Base-by-base conservation (phyloP, 192 early-diverging fungal species). In the Lobosporangium transversale region DNA sequence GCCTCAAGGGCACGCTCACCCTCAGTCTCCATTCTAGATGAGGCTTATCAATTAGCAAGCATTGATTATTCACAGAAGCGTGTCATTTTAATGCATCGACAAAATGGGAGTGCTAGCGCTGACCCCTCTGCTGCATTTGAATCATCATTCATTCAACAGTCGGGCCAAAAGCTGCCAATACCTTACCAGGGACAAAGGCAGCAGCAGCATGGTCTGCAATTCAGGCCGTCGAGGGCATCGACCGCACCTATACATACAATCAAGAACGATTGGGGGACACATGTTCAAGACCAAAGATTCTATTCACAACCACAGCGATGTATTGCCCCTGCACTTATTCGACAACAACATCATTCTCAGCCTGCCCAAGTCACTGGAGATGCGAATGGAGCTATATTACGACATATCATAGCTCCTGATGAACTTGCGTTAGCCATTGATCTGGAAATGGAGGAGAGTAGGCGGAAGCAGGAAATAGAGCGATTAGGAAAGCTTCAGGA, bases 361-460 rank as follows among this genome's bases (percentile, higher is more conserved):
- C 42, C 17, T 11, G 15, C 0, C 30, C 58, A 17, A 18, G 11
- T 26, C 44, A 26, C 29, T 30, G 23, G 20, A 14, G 17, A 3
- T 37, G 36, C 11, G 15, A 23, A 12, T 29, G 54, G 31, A 27
- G 20, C 14, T 49, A 44, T 56, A 9, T 55, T 58, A 12, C 42
- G 44, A n/a, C 68, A 70, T 51, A 70, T 70, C 32, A 15, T 70
- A 18, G 53, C 68, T 3, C 68, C 59, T 15, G 47, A 56, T 26
- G 68, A 70, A 15, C 37, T 70, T 11, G 29, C 68, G 9, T 29
- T 56, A 45, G 58, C 53, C 0, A 62, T 70, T 45, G 49, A 61
- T 12, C 71, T 85, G 80, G 57, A 68, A 37, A 36, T 23, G 4
- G 65, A 67, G 27, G 47, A 49, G 26, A 50, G n/a, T 45, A 50